Base-by-base conservation (phyloP, 2,329 filamentous ascomycete species). In the Paracamarosporium sp. region DNA sequence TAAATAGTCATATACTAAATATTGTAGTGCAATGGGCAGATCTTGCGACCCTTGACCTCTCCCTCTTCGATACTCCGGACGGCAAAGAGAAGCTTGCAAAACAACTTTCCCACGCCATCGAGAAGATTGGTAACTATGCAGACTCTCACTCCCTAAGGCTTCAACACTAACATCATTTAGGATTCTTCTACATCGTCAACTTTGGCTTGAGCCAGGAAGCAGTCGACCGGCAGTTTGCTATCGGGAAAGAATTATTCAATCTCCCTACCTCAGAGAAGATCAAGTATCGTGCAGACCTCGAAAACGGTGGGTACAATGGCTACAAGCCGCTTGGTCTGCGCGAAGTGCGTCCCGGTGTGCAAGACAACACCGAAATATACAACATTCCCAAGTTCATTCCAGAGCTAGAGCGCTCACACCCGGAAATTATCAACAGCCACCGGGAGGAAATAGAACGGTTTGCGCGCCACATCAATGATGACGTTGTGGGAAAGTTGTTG, bases 371-470 rank as follows among this genome's bases (percentile, higher is more conserved):
- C 13, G 81, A 87, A 63, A 81, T 86, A 1, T 86, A 84, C 76
- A 86, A 87, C 65, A 81, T 86, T 8, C 82, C 83, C 53, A 87
- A 87, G 60, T 86, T 85, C 65, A 82, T 86, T 5, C 81, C 83
- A 46, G 86, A 86, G 59, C 86, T 85, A 58, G 63, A 76, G 11
- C 76, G 80, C 35, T 53, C 61, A 15, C 58, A 63, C 25, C 63
- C 62, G 0, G 58, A 76, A 0, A 64, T 88, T 59, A 79, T 83
- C 13, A 64, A 78, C 0, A 53, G 36, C 17, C 50, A 66, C 45
- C 55, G 57, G 4, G 52, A 56, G 11, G 82, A 86, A 56, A 86
- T 88, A 53, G 84, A 88, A 62, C 56, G 65, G 0, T 88, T 88
- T 65, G 79, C 75, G 50, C 76, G 76, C 22, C 30, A 59, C 27